Evolutionary conservation across 495 filamentous ascomycete genomes (phyloP).

Genomic region (Margaritispora aquatica): DNA sequence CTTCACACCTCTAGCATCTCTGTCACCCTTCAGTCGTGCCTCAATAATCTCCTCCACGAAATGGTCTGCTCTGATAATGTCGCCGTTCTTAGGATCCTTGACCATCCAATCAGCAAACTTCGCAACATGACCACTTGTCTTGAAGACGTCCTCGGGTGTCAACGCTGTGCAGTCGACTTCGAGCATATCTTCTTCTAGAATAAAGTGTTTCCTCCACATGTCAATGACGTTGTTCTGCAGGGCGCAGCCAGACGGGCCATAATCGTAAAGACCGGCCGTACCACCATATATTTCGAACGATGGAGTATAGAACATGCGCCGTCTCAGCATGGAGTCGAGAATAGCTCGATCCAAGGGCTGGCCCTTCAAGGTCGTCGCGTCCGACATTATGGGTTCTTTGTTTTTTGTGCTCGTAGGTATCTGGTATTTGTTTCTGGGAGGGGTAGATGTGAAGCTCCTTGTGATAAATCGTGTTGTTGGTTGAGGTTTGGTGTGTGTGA

Average conservation of each 20-base stretch:
- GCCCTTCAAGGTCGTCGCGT: slow-evolving; percentile 73
- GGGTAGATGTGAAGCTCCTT: slow-evolving; percentile 22
- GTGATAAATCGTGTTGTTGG: neutral
- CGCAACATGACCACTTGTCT: slow-evolving; percentile 95
- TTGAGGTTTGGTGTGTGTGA: neutral
- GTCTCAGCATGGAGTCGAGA: slow-evolving; percentile 78
- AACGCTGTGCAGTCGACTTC: slow-evolving; percentile 83
- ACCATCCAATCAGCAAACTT: slow-evolving; percentile 99
- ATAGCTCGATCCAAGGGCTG: slow-evolving; percentile 74
- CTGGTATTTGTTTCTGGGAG: slow-evolving; percentile 23
- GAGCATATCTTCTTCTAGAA: slow-evolving; percentile 85
- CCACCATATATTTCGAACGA: slow-evolving; percentile 93
- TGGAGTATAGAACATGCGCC: slow-evolving; percentile 90
- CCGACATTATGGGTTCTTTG: slow-evolving; percentile 10
- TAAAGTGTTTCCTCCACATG: slow-evolving; percentile 86
- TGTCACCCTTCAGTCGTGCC: slow-evolving; percentile 62
- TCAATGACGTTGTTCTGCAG: slow-evolving; percentile 84
- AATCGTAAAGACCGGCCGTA: slow-evolving; percentile 79
- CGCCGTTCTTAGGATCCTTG: slow-evolving; percentile 95
- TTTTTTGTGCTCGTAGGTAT: slow-evolving; percentile 10
- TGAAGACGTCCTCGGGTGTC: slow-evolving; percentile 84
- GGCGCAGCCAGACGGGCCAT: slow-evolving; percentile 69
- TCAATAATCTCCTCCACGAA: slow-evolving; percentile 92
- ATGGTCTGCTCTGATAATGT: slow-evolving; percentile 94
- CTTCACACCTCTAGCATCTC: slow-evolving; percentile 50